Evolutionary conservation across 2,329 filamentous ascomycete species (phyloP), one percentile per base, ranked within the genome.

Genomic region (Botryotinia globosa): DNA sequence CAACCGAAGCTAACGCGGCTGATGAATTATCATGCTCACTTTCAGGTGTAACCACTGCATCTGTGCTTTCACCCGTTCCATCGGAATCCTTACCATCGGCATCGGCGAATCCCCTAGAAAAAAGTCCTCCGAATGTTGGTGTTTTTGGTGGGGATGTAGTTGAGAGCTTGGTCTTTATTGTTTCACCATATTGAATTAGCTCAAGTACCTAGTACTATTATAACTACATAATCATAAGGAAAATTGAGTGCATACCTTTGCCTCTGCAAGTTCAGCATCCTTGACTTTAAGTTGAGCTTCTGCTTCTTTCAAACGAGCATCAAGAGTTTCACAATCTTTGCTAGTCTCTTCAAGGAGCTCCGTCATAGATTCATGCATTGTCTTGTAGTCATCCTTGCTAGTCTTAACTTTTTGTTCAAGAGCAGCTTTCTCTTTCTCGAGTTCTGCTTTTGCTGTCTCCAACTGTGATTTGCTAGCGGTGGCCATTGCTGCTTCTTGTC

Each of bases 1-100:
- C 86, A 87, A 91, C 89, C 88, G 87, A 88, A 84, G 89, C 88
- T 83, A 91, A 85, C 82, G 89, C 89, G 81, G 85, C 84, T 80
- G 89, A 90, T 82, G 88, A 88, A 84, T 88, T 84, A 80, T 91
- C 89, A 79, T 87, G 85, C 78, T 83, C 83, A 80, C 83, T 83
- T 88, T 90, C 88, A 87, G 86, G 88, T 87, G 80, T 78, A 72
- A 77, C 65, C 48, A 67, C 76, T 69, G 77, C 74, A 71, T 78
- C 77, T 69, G 77, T 72, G 54, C 62, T 67, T 67, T 42, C 65
- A 67, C 65, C 65, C 34, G 65, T 67, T 32, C 56, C 77, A 73
- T 80, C 78, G 75, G 81, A 81, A 29, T 66, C 77, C 79, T 72
- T 80, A 78, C 67, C 64, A 45, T 76, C 80, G 39, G 48, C 56